Percentiles rank a stretch among this genome's conserved stretches.
Evolutionary conservation across 345 rosid species (phyloP).

Genomic region (Ceriops zippeliana): DNA sequence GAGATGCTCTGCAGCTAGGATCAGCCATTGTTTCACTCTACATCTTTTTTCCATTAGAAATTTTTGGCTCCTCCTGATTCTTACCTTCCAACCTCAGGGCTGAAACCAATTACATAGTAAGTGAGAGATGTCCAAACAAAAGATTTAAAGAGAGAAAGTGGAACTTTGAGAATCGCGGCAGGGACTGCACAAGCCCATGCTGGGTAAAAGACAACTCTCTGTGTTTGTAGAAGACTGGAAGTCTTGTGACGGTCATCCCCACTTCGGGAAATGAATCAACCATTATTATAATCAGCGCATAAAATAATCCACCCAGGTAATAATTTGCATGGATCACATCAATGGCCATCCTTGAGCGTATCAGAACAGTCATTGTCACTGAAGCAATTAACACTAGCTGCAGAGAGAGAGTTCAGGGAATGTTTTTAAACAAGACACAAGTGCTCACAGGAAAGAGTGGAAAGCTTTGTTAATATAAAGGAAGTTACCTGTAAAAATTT

Average conservation of each 20-base stretch:
- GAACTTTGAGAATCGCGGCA: slow-evolving; percentile 44
- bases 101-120: slow-evolving; percentile 73
- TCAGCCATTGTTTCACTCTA: not conserved
- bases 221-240: slow-evolving; percentile 58
- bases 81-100: slow-evolving; percentile 68
- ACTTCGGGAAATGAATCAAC: slow-evolving; percentile 54
- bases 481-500: slow-evolving; percentile 47
- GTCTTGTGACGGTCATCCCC: slow-evolving; percentile 44
- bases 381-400: slow-evolving; percentile 49
- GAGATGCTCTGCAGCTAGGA: not conserved
- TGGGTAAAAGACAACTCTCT: slow-evolving; percentile 53
- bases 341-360: slow-evolving; percentile 41
- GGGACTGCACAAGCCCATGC: slow-evolving; percentile 74
- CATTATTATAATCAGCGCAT: slow-evolving; percentile 36
- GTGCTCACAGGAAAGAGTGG: not conserved
- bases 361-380: slow-evolving; percentile 56
- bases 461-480: not conserved
- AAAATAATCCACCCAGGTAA: slow-evolving; percentile 52
- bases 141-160: slow-evolving; percentile 50
- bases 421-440: not conserved
- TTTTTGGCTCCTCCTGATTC: not conserved
- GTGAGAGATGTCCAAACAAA: slow-evolving; percentile 61
- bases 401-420: not conserved
- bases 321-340: slow-evolving; percentile 47
- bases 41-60: not conserved